Conservation (phyloP, 768 basidiomycete genomes). For the Suillus discolor region DNA sequence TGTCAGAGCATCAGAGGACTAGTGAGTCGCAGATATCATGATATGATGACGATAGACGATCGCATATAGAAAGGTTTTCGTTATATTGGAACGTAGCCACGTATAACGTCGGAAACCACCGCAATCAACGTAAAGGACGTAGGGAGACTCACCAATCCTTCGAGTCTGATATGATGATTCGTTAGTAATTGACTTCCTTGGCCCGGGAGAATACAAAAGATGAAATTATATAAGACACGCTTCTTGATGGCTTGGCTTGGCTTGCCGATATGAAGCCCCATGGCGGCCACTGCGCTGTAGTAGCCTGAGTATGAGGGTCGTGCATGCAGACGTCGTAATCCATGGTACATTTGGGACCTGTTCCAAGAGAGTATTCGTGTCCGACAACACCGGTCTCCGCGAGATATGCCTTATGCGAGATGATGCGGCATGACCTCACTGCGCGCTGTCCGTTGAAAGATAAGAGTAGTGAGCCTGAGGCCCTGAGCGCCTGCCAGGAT, state of each 20-base stretch:
- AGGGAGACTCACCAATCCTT: too few relatives aligned
- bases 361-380: neutral
- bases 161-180: neutral
- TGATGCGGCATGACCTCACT: neutral
- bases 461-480: neutral
- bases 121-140: too few relatives aligned
- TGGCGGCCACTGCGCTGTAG: neutral
- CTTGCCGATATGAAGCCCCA: neutral
- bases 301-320: neutral
- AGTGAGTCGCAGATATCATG: too few relatives aligned
- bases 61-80: too few relatives aligned
- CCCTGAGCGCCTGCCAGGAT: neutral
- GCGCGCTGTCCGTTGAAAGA: neutral
- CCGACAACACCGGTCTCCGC: neutral
- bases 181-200: neutral
- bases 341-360: neutral
- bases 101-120: too few relatives aligned
- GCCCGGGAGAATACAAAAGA: neutral
- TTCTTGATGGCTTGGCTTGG: neutral
- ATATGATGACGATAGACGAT: too few relatives aligned
- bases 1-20: too few relatives aligned
- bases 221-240: neutral
- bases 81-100: too few relatives aligned
- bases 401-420: neutral
- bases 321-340: neutral